Evolutionary conservation across 1,139 yeast genomes (phyloP), one percentile per base, ranked within the genome.

Genomic region (Suzukiozyma palmioleophila): DNA sequence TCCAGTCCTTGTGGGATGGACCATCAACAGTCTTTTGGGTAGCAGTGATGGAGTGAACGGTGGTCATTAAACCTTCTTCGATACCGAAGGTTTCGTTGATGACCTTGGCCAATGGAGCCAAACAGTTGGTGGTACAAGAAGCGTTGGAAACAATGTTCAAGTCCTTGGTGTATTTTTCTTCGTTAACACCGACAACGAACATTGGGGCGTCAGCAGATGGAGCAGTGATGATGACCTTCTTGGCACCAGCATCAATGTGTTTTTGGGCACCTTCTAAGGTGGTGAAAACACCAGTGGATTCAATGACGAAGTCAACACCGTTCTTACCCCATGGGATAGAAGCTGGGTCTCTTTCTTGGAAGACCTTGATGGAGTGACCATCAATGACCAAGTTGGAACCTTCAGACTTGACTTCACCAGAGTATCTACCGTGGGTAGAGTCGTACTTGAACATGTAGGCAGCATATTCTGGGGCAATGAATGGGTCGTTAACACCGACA

Each of bases 1-100:
- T 81, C 94, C 94, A 85, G 79, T 85, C 94, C 81, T 84, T 84
- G 79, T 81, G 84, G 67, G 92, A 84, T 62, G 94, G 90, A 72
- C 94, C 94, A 64, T 84, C 94, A 54, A 84, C 94, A 51, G 90
- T 82, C 82, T 84, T 84, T 73, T 84, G 94, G 64, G 92, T 83
- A 62, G 94, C 94, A 56, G 94, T 84, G 74, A 83, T 80, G 63
- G 92, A 83, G 81, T 84, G 94, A 58, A 84, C 88, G 53, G 94
- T 84, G 75, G 94, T 84, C 94, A 84, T 84, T 63, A 84, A 77
- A 73, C 88, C 94, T 74, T 84, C 94, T 61, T 80, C 84, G 58
- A 84, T 79, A 49, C 92, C 92, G 64, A 81, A 84, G 59, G 69
- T 71, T 70, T 84, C 89, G 74, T 84, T 77, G 64, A 84, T 69